These are phyloP conservation scores for Phyllosticta citribraziliensis DNA, from an alignment of 2,329 filamentous ascomycete species.

Conservation along the genomic window DNA sequence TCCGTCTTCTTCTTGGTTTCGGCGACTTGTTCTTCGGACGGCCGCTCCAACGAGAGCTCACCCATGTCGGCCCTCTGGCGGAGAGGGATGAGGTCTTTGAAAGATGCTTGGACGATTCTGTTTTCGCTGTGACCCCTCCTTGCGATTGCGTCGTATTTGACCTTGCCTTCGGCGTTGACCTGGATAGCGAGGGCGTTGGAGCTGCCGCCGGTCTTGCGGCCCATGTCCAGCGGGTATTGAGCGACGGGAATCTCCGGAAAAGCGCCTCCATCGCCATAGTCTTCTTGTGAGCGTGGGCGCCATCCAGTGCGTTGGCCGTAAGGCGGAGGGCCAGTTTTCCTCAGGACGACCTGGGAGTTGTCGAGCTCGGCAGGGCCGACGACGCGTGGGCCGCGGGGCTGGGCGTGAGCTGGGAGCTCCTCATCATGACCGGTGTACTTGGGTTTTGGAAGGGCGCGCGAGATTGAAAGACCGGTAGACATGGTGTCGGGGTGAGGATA, in stretches of 20 bases:
- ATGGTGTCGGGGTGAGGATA: constrained; percentile 15
- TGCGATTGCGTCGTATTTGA: constrained; percentile 94
- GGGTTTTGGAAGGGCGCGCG: constrained; percentile 74
- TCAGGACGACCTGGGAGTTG: constrained; percentile 62
- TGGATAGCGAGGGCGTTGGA: constrained; percentile 89
- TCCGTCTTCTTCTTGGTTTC: constrained; percentile 82
- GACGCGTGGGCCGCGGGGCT: constrained; percentile 72
- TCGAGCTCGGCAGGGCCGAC: constrained; percentile 71
- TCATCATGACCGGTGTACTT: constrained; percentile 88
- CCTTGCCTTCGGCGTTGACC: constrained; percentile 82
- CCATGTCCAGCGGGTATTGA: constrained; percentile 95
- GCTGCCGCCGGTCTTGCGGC: constrained; percentile 56
- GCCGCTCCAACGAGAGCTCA: constrained; percentile 77
- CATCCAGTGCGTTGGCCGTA: constrained; percentile 84
- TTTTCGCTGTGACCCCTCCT: constrained; percentile 75
- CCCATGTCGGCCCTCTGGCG: constrained; percentile 88
- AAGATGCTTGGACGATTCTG: constrained; percentile 84
- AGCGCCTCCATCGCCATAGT: constrained; percentile 92
- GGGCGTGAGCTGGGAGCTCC: constrained; percentile 59
- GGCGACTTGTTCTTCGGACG: constrained; percentile 73
- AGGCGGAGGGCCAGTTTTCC: constrained; percentile 72
- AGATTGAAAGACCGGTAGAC: constrained; percentile 53
- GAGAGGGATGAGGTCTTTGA: constrained; percentile 92
- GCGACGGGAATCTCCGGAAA: constrained; percentile 91
- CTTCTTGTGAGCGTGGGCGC: constrained; percentile 78